Evolutionary conservation across 352 stramenopile genomes (phyloP).

Genomic region (Phytophthora ramorum): DNA sequence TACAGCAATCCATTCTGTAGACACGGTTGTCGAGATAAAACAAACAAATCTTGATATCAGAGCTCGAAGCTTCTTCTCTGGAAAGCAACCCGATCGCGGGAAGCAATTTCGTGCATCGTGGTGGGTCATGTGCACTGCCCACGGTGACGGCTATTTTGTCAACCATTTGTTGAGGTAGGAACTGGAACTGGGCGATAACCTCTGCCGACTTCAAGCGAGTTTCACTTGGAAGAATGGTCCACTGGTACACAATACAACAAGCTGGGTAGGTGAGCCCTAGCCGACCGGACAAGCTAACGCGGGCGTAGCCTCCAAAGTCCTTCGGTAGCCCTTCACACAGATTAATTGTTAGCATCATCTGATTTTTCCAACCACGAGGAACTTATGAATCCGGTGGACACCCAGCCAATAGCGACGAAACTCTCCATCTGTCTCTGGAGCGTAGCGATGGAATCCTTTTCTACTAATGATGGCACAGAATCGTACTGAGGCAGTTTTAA

Average conservation of each 20-base stretch:
- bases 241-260: constrained; percentile 46
- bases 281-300: constrained; percentile 41
- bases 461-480: no score
- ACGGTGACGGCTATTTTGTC: constrained; percentile 21
- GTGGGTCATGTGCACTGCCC: constrained; percentile 1
- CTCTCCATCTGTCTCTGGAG: no score
- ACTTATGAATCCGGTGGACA: no score
- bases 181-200: constrained; percentile 34
- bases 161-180: constrained; percentile 38
- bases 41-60: constrained; percentile 8
- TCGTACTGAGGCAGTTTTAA: no score
- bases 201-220: constrained; percentile 40
- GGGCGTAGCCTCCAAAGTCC: constrained; percentile 47
- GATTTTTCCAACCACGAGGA: no score
- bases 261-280: constrained; percentile 50
- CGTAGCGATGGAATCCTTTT: no score
- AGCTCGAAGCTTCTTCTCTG: not conserved
- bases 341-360: no score
- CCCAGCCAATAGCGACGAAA: no score
- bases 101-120: not conserved
- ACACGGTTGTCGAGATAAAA: no score
- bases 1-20: not conserved
- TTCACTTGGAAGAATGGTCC: constrained; percentile 44
- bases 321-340: no score
- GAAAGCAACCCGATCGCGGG: not conserved